These are phyloP conservation scores for Rhynchosporium agropyri DNA, from an alignment of 2,329 filamentous ascomycete genomes.

Conservation along the genomic window DNA sequence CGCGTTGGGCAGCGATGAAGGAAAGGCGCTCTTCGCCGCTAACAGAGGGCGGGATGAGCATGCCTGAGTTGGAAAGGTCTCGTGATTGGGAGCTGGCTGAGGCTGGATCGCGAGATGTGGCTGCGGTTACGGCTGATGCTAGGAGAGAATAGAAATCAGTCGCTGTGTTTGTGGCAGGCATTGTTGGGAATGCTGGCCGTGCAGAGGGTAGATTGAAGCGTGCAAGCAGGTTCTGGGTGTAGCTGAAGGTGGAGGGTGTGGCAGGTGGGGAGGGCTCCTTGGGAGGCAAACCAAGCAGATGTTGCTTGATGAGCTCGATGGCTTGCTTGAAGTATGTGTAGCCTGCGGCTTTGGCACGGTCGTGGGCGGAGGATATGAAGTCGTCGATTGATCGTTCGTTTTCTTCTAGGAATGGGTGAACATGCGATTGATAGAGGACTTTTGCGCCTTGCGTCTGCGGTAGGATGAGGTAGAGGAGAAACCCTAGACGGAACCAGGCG, in stretches of 20 bases:
- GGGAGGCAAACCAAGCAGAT: constrained; percentile 76
- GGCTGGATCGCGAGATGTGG: constrained; percentile 41
- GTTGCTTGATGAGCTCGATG: constrained; percentile 73
- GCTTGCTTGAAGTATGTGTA: constrained; percentile 73
- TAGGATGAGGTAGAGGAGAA: constrained; percentile 93
- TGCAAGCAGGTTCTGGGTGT: constrained; percentile 80
- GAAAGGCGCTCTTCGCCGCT: constrained; percentile 67
- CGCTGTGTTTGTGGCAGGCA: constrained; percentile 46
- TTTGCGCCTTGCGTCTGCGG: constrained; percentile 95
- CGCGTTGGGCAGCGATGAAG: constrained; percentile 78
- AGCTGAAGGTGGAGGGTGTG: constrained; percentile 53
- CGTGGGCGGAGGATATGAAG: constrained; percentile 81
- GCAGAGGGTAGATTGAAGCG: constrained; percentile 82
- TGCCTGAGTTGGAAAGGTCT: constrained; percentile 59
- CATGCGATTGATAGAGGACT: constrained; percentile 78
- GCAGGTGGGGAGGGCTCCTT: constrained; percentile 49
- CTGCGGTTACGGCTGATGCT: constrained; percentile 67
- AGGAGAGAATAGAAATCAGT: constrained; percentile 78
- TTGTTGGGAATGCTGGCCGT: constrained; percentile 51
- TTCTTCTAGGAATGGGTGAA: constrained; percentile 84
- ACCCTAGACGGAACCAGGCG: constrained; percentile 81
- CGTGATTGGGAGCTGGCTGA: constrained; percentile 39
- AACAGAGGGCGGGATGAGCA: constrained; percentile 72
- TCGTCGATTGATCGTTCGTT: constrained; percentile 90
- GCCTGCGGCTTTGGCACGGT: constrained; percentile 74